These are phyloP conservation scores for Copromyces sp. DNA, from an alignment of 495 filamentous ascomycete genomes.

Conservation along the genomic window DNA sequence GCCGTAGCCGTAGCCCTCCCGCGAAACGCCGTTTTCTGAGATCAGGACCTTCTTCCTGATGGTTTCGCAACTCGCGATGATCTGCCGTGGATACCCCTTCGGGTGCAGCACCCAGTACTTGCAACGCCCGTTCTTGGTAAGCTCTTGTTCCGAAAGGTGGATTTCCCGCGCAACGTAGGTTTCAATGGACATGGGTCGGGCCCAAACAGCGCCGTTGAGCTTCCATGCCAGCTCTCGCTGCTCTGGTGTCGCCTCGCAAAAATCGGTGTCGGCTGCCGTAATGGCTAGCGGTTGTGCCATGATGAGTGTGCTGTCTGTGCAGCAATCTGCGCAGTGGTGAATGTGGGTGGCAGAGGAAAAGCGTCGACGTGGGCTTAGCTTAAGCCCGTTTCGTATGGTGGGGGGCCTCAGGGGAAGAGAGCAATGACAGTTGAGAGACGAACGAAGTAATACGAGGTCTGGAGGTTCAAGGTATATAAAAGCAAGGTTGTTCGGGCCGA, in stretches of 20 bases:
- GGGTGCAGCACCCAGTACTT: constrained; percentile 64
- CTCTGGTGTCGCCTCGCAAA: constrained; percentile 14
- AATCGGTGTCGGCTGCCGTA: constrained; percentile 9
- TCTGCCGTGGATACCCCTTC: constrained; percentile 24
- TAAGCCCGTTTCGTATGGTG: neutral
- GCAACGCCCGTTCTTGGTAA: constrained; percentile 50
- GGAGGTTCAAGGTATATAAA: neutral
- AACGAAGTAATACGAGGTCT: neutral
- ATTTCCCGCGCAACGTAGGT: constrained; percentile 59
- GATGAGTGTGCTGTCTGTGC: neutral
- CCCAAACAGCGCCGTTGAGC: constrained; percentile 12
- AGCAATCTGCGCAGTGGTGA: neutral
- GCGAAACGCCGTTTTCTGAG: constrained; percentile 25
- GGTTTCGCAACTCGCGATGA: constrained; percentile 74
- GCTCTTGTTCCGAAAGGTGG: constrained; percentile 42
- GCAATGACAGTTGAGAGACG: neutral
- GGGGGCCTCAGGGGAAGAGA: neutral
- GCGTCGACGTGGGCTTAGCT: neutral
- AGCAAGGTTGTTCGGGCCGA: neutral
- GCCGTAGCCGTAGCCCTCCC: constrained; percentile 58
- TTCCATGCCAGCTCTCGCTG: constrained; percentile 14
- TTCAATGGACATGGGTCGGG: constrained; percentile 25
- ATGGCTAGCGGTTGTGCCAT: constrained; percentile 16
- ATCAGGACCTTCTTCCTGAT: constrained; percentile 62
- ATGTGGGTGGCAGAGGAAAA: neutral